These are phyloP conservation scores for Warburgia ugandensis DNA, from an alignment of 164 flowering plant genomes.

Conservation along the genomic window DNA sequence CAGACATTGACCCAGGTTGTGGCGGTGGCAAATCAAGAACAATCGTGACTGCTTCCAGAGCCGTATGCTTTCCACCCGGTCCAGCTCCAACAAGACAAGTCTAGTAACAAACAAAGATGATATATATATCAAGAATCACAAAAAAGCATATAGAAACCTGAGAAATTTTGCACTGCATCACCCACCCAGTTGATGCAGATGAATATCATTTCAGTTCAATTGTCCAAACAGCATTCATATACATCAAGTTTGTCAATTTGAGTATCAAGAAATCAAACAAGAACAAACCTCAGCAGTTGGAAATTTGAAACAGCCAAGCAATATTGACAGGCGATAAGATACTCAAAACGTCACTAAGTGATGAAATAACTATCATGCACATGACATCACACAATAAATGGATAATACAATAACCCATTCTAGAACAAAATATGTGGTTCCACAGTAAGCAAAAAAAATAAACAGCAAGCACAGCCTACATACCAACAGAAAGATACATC, in stretches of 20 bases:
- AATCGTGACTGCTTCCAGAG: conserved; percentile 95
- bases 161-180: too few species aligned
- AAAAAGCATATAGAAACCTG: too few species aligned
- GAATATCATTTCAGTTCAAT: conserved; percentile 2
- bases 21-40: conserved; percentile 99
- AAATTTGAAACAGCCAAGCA: not conserved
- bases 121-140: not conserved
- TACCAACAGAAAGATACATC: too few species aligned
- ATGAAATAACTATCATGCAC: too few species aligned
- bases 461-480: too few species aligned
- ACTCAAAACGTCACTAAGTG: too few species aligned
- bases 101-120: conserved; percentile 24
- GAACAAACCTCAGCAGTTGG: too few species aligned
- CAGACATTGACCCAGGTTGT: conserved; percentile 83
- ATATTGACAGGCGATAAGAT: not conserved
- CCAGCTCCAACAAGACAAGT: conserved; percentile 99
- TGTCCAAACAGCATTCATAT: not conserved
- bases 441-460: too few species aligned
- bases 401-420: too few species aligned
- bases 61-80: conserved; percentile 96
- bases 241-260: not conserved
- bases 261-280: too few species aligned
- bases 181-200: conserved; percentile 5
- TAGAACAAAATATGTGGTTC: too few species aligned
- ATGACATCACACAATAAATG: too few species aligned